Percentiles rank a stretch among this genome's conserved stretches.
Evolutionary conservation across 371 early-diverging fungal genomes (phyloP).

Genomic region (Entomophthora muscae): DNA sequence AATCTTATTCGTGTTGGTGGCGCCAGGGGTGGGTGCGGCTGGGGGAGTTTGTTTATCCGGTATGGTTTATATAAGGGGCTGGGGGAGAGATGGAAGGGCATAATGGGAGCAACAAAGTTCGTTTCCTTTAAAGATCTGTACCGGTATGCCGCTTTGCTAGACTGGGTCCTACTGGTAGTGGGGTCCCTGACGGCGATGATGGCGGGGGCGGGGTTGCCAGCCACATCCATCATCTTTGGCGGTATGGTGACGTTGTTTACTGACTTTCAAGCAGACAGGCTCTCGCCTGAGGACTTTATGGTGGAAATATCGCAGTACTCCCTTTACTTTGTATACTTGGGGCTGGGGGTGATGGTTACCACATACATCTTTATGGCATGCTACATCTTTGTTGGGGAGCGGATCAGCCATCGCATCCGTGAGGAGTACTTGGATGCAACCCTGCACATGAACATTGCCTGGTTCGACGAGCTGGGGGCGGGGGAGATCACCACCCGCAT

Average conservation of each 20-base stretch:
- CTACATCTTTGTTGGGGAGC: slow-evolving; percentile 31
- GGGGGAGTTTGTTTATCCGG: background rate
- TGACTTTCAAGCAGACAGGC: background rate
- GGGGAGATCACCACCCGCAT: slow-evolving; percentile 58
- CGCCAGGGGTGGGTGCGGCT: too few relatives aligned
- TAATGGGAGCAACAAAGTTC: background rate
- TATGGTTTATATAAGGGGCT: background rate
- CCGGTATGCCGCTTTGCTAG: slow-evolving; percentile 40
- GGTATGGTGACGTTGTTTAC: slow-evolving; percentile 9
- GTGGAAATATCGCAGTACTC: slow-evolving; percentile 1
- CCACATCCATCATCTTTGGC: slow-evolving; percentile 20
- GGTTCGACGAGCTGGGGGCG: slow-evolving; percentile 63
- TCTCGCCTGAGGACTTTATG: background rate
- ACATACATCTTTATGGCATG: slow-evolving; percentile 21
- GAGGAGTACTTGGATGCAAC: slow-evolving; percentile 39
- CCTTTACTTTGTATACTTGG: slow-evolving; percentile 43
- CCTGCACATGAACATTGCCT: slow-evolving; percentile 77
- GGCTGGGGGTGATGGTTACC: slow-evolving; percentile 26
- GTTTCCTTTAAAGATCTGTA: slow-evolving; percentile 23
- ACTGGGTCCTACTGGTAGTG: slow-evolving; percentile 20
- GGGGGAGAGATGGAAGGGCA: background rate
- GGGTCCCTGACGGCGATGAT: slow-evolving; percentile 17
- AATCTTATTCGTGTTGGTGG: too few relatives aligned
- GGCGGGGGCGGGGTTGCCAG: slow-evolving; percentile 22
- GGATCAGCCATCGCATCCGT: slow-evolving; percentile 39